These are phyloP conservation scores for Magnolia kwangsiensis DNA, from an alignment of 164 flowering plant genomes.

Conservation along the genomic window DNA sequence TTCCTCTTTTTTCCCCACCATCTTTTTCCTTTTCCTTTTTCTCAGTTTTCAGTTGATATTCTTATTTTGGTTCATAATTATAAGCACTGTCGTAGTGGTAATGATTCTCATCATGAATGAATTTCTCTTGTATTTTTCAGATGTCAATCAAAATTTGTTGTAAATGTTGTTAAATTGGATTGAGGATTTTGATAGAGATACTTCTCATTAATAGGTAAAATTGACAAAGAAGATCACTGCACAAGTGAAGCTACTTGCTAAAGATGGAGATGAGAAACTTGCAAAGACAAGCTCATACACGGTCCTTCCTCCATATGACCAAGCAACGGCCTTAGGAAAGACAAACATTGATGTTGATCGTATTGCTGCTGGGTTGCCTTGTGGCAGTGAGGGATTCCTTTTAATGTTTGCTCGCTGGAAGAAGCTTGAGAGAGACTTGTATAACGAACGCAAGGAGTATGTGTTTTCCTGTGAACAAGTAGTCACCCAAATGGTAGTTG, in stretches of 20 bases:
- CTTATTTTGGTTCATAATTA: too few species aligned
- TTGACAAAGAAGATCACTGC: slow-evolving; percentile 88
- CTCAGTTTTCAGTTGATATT: too few species aligned
- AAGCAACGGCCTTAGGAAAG: slow-evolving; percentile 98
- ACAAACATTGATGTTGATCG: slow-evolving; percentile 88
- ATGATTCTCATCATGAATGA: too few species aligned
- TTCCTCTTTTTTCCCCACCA: too few species aligned
- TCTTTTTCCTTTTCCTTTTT: too few species aligned
- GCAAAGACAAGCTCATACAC: slow-evolving; percentile 59
- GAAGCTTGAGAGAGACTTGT: slow-evolving; percentile 95
- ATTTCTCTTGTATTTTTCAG: too few species aligned
- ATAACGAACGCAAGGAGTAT: slow-evolving; percentile 94
- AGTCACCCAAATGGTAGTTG: background rate
- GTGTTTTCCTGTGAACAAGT: slow-evolving; percentile 13
- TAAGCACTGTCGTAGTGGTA: too few species aligned
- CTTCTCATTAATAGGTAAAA: slow-evolving; percentile 40
- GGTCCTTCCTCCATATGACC: slow-evolving; percentile 87
- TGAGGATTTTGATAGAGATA: background rate
- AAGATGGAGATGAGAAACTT: slow-evolving; percentile 83
- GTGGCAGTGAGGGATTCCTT: slow-evolving; percentile 99
- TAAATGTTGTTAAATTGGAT: background rate
- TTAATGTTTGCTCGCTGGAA: slow-evolving; percentile 99
- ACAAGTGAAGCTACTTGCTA: slow-evolving; percentile 87
- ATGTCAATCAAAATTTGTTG: background rate
- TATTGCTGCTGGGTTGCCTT: slow-evolving; percentile 97